Evolutionary conservation across 2,329 filamentous ascomycete genomes (phyloP).

Genomic region (Botrytis tulipae): DNA sequence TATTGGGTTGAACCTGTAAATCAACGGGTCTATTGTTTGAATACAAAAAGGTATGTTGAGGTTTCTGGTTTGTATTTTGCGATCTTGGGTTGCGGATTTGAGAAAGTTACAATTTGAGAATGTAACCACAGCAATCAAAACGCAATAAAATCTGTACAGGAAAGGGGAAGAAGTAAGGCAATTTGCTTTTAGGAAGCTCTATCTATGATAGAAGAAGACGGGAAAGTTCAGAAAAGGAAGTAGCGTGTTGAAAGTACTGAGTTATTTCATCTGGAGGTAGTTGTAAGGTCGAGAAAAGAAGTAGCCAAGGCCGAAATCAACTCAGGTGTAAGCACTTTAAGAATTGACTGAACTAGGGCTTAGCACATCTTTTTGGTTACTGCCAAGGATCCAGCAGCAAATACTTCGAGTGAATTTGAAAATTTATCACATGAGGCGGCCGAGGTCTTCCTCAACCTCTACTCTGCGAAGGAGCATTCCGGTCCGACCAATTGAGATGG

Average conservation of each 20-base stretch:
- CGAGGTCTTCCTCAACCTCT: not conserved
- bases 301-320: not conserved
- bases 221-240: not conserved
- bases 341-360: not conserved
- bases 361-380: not conserved
- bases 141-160: not conserved
- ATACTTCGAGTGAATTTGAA: not conserved
- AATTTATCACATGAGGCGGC: not conserved
- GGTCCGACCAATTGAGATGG: not conserved
- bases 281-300: not conserved
- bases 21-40: not conserved
- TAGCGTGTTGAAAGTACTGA: not conserved
- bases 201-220: conserved; percentile 2
- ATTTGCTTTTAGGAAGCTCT: conserved; percentile 1
- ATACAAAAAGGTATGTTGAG: too few relatives aligned
- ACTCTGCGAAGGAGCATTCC: not conserved
- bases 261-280: not conserved
- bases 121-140: not conserved
- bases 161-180: not conserved
- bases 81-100: not conserved
- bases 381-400: not conserved
- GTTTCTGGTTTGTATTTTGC: not conserved
- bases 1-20: not conserved
- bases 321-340: not conserved
- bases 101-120: not conserved